Base-by-base conservation (phyloP, 192 early-diverging fungal species). In the Coemansia biformis region DNA sequence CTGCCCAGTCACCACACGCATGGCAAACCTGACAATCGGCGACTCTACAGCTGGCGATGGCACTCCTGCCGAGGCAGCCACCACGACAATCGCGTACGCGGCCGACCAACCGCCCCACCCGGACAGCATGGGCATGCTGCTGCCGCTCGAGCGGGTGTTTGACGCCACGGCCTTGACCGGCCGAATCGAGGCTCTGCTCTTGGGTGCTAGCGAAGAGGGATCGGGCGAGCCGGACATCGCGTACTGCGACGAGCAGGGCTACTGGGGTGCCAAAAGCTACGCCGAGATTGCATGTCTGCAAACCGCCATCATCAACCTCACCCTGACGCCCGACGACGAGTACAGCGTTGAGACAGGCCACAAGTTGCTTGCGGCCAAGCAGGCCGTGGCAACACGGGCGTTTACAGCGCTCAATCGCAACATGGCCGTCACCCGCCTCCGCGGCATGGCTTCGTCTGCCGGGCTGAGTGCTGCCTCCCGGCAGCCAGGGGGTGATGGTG, bases 251-350 rank as follows among this genome's bases (percentile, higher is more conserved):
- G 42, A 37, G 23, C 1, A n/a, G 29, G 26, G 38, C 21, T 14
- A 51, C 5, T 8, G 13, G 5, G 19, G 11, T 16, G 22, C 33
- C 6, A 19, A 26, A 2, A 19, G 17, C n/a, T 62, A 66, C 26
- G 70, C 54, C 23, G 46, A 60, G 12, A 12, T 50, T 9, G 51
- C 54, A 9, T 30, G 30, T 15, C 26, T 63, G 51, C 63, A 58
- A 43, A 49, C 70, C 8, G 54, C 55, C 39, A 16, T 62, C 5
- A 31, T 51, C 15, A 66, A 74, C n/a, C 43, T 74, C 11, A 49
- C 48, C 12, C 43, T 74, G 40, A 62, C 70, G 5, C 70, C 70
- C 9, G 38, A 50, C 17, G 33, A 54, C 21, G 52, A 66, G 35
- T 74, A 74, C 32, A 52, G 51, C 14, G 70, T 54, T 6, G 39